Base-by-base conservation (phyloP, 2,329 filamentous ascomycete species). In the Colletotrichum sp. region DNA sequence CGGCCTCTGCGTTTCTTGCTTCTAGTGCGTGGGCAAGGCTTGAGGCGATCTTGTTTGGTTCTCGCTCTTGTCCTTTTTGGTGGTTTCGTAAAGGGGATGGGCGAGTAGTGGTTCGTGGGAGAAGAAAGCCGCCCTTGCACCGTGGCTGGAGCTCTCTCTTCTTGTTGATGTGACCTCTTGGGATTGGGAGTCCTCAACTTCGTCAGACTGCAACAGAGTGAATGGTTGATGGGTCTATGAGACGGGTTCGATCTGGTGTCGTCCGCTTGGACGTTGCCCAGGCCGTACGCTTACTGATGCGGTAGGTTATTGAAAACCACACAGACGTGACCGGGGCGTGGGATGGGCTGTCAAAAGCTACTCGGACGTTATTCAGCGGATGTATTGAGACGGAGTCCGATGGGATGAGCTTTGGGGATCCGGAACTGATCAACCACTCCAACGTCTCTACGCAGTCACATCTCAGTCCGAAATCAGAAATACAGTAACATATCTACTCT, bases 51-150 rank as follows among this genome's bases (percentile, higher is more conserved):
- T 30, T 8, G 15, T 16, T 0, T 39, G 36, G 36, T 39, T 39
- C 36, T 26, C 16, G 16, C 4, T 59, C n/a, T 26, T 59, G 55
- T 28, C 8, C n/a, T 0, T 0, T 18, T 18, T 28, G 21, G 5
- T 59, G 9, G 4, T 13, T 0, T 49, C 6, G 0, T 28, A 1
- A 8, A 59, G 0, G 55, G 52, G 13, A 0, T 10, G 0, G 12
- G 21, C 2, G 12, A 7, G 5, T 44, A 4, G 5, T n/a, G 39
- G n/a, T 49, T 49, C 44, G n/a, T 49, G 10, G 44, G n/a, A 1
- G n/a, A 13, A 1, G 44, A 49, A 13, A 49, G 18, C 1, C 6
- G 44, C n/a, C 6, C 44, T n/a, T 21, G 0, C 4, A 1, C 44
- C 0, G 44, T 49, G 18, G n/a, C 18, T 1, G 44, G 1, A 49